A percentile compares a stretch with the other conserved stretches of the same genome.
phyloP scores from a whole-genome alignment of 2,329 filamentous ascomycete genomes.

The Coleophoma cylindrospora region DNA sequence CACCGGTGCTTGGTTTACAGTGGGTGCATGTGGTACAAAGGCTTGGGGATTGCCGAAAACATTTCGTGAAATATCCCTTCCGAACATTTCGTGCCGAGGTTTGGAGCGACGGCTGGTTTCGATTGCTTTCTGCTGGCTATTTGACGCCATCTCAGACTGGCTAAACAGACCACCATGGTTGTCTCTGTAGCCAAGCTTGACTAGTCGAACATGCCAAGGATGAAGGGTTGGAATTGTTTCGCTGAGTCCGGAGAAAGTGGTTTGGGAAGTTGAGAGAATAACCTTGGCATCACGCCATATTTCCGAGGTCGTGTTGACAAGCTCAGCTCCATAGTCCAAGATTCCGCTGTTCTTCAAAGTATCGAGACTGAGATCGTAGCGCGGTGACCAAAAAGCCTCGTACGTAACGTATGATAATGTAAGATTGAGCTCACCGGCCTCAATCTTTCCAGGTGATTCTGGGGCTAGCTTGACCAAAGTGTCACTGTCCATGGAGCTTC shows the following conservation, averaged over 20 bases:
- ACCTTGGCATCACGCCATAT: conserved; percentile 39
- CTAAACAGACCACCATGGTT: conserved; percentile 16
- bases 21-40: no score
- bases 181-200: conserved; percentile 16
- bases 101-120: no score
- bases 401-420: conserved; percentile 26
- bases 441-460: conserved; percentile 10
- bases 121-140: conserved; percentile 18
- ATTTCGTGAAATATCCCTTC: no score
- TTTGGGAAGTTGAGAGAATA: conserved; percentile 43
- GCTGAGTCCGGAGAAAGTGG: conserved; percentile 41
- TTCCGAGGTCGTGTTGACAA: conserved; percentile 43
- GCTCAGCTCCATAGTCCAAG: conserved; percentile 47
- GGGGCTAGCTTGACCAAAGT: conserved; percentile 18
- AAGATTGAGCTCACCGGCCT: conserved; percentile 19
- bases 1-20: no score
- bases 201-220: conserved; percentile 40
- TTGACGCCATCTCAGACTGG: conserved; percentile 28
- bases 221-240: conserved; percentile 39
- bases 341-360: conserved; percentile 24
- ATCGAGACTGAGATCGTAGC: conserved; percentile 42
- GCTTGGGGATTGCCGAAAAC: no score
- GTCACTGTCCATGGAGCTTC: conserved; percentile 36
- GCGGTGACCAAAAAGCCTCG: conserved; percentile 38
- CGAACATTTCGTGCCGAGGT: no score